Base-by-base conservation (phyloP, 768 basidiomycete species). In the Leccinum aurantiacum region DNA sequence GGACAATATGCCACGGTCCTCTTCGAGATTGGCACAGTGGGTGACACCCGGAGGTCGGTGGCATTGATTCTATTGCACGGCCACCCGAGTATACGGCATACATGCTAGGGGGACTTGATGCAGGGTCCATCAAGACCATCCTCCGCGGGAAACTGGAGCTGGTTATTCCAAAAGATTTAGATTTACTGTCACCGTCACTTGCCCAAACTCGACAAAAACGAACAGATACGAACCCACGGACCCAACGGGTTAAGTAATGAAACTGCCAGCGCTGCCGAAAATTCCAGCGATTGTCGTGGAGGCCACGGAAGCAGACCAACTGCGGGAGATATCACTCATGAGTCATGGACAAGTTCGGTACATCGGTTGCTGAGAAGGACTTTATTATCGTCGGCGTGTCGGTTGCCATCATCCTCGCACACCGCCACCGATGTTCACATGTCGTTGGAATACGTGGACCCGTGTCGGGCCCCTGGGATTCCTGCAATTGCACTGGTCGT, bases 211-310 rank as follows among this genome's bases (percentile, higher is more conserved):
- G 47, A 17, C 24, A 35, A 53, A 46, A 27, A 29, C 19, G 44
- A 19, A 25, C 33, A 52, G 38, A 56, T 13, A 19, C 25, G 17
- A 25, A 31, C 24, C 24, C 27, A 58, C n/a, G 57, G 37, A 47
- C n/a, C 19, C 27, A 38, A 33, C 31, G 37, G 37, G 29, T 6
- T 24, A 19, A 15, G 44, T 46, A 46, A 46, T 59, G 53, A 68
- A 65, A 65, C 60, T 4, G 22, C 35, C 38, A 56, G 19, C 57
- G 14, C 17, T 19, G 49, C 49, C 61, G 60, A 50, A 57, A 62
- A 57, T n/a, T 33, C 57, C 19, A 25, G 25, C 11, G 22, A 60
- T 22, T 31, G 44, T 57, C 17, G 56, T 53, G 22, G 31, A 53
- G 38, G 19, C n/a, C 60, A 38, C 51, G 53, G 44, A 46, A 58